Evolutionary conservation across 441 rosid species (phyloP), one percentile per base, ranked within the genome.

Genomic region (Mallotus repandus): DNA sequence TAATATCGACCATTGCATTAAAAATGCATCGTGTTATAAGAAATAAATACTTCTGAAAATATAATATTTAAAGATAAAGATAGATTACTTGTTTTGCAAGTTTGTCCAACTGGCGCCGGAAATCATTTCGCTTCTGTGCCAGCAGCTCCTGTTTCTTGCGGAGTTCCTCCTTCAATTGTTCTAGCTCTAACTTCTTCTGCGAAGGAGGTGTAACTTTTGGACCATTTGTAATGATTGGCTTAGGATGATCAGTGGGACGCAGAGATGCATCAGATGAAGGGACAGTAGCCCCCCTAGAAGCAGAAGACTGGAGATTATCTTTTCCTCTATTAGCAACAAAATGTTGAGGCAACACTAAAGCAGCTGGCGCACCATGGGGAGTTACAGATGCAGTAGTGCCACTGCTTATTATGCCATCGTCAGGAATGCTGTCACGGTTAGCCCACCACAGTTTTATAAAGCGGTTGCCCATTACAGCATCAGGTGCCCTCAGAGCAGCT

Each of bases 401-500:
- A 77, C 81, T 77, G 70, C 86, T 79, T 45, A 38, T 38, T 38
- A 76, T 54, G 63, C 88, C 89, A 73, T 84, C 89, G 81, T 87
- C 94, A 69, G 85, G 86, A 77, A 92, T 79, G 80, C 84, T 92
- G 85, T 96, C 99, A 57, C 99, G 92, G 81, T 96, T 96, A 66
- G 99, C 99, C 99, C 99, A 96, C 96, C 94, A 91, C 66, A 96
- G 87, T 84, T 89, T 96, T 82, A 96, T 92, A 82, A 96, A 96
- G 65, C 99, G 98, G 81, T 96, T 96, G 68, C 99, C 98, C 98
- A 96, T 96, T 68, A 96, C 97, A 78, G 99, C 99, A 89, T 96
- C 99, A 81, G 98, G 99, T 76, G 99, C 88, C 81, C 76, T 85
- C 49, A 96, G 82, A 76, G 99, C 99, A 82, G 98, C 95, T 81